Conservation (phyloP, 106 monocot genomes). For the Xerophyta viscosa region DNA sequence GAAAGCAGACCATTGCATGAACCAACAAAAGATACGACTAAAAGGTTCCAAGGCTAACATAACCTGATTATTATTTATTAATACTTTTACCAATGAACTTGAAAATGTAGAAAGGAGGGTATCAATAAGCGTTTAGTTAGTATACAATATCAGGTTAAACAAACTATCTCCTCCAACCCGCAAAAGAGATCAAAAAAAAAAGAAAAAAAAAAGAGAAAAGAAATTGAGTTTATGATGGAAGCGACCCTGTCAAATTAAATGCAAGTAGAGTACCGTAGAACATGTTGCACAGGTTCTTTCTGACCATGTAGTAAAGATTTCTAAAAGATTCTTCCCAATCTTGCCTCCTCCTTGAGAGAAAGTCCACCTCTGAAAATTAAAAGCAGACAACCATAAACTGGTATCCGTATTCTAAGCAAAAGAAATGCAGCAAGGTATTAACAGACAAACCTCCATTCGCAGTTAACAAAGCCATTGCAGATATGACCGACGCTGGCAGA, state of each 20-base stretch:
- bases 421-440: background rate
- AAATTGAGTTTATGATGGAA: too few species aligned
- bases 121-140: too few species aligned
- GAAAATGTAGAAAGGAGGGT: too few species aligned
- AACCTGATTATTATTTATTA: too few species aligned
- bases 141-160: too few species aligned
- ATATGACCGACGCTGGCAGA: constrained; percentile 63
- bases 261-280: constrained; percentile 67
- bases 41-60: too few species aligned
- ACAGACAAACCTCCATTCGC: constrained; percentile 51
- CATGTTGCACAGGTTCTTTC: constrained; percentile 52
- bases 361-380: constrained; percentile 44
- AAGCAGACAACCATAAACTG: background rate
- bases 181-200: too few species aligned
- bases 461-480: constrained; percentile 43
- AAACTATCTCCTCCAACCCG: too few species aligned
- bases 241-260: background rate
- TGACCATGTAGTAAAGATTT: constrained; percentile 72
- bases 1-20: too few species aligned
- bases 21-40: too few species aligned
- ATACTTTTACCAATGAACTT: too few species aligned
- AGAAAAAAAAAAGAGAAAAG: too few species aligned
- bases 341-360: constrained; percentile 50
- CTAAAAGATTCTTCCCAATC: constrained; percentile 92
- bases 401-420: background rate